Base-by-base conservation (phyloP, 2,329 filamentous ascomycete genomes). In the Akanthomyces muscarius region DNA sequence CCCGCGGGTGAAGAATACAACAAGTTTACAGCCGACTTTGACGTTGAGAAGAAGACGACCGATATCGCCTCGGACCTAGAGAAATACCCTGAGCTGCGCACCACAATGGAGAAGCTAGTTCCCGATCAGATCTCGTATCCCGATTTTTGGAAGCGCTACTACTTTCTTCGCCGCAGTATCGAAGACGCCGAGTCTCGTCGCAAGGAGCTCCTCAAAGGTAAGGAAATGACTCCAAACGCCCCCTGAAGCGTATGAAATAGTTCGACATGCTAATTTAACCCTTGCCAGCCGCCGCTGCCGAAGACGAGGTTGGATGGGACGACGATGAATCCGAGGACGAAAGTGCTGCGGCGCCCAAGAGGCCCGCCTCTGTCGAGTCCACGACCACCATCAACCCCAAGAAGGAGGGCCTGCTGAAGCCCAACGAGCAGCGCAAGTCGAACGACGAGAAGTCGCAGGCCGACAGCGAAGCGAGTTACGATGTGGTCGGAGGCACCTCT, bases 71-170 rank as follows among this genome's bases (percentile, higher is more conserved):
- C 80, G 65, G 92, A 99, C 75, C 75, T 99, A 68, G 88, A 93
- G 68, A 91, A 89, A 73, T 96, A 97, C 71, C 86, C 88, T 11
- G 94, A 98, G 76, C 79, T 99, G 69, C 83, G 93, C 69, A 77
- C 83, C 30, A 92, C 92, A 0, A 98, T 99, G 94, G 95, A 97
- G 83, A 92, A 89, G 78, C 80, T 97, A 62, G 95, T 99, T n/a
- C 95, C 95, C 1, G 92, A 93, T 75, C 85, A 86, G 69, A 91
- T 97, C n/a, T 84, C 93, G 41, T 99, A 99, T 71, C 83, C 81
- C 59, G 85, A 89, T 59, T 99, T 99, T 74, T 99, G 95, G 94
- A 89, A 85, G 73, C 84, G 95, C 62, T 99, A 99, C 77, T 98
- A 98, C 75, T 99, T 97, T 80, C 78, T 98, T 66, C 84, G 94